Evolutionary conservation across 768 basidiomycete species (phyloP).

Genomic region (Stropharia rugosoannulata): DNA sequence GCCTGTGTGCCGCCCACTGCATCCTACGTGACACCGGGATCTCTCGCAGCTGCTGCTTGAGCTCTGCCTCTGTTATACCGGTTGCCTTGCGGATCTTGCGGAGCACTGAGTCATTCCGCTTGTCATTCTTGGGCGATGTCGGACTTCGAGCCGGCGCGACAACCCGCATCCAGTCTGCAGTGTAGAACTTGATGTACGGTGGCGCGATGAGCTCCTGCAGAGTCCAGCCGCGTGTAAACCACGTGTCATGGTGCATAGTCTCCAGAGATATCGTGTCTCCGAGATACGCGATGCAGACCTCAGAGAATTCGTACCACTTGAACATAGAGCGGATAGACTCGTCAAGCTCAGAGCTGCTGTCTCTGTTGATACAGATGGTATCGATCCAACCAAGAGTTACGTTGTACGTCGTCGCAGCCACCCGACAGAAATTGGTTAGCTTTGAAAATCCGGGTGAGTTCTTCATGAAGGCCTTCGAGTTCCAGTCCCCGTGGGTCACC

Average conservation of each 20-base stretch:
- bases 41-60: background rate
- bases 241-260: background rate
- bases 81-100: background rate
- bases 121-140: background rate
- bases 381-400: background rate
- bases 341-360: conserved; percentile 2
- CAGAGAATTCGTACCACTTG: background rate
- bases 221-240: conserved; percentile 2
- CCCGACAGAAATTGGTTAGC: background rate
- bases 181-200: background rate
- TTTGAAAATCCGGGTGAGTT: background rate
- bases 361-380: conserved; percentile 1
- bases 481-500: background rate
- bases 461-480: background rate
- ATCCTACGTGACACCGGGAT: background rate
- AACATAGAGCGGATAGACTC: conserved; percentile 1
- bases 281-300: background rate
- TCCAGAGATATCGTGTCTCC: background rate
- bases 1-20: background rate
- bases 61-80: background rate
- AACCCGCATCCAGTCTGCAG: background rate
- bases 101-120: background rate
- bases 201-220: background rate
- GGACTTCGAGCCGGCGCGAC: too few species aligned
- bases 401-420: background rate